Conservation (phyloP, 805 yeast genomes). For the Sungouiella thailandica region DNA sequence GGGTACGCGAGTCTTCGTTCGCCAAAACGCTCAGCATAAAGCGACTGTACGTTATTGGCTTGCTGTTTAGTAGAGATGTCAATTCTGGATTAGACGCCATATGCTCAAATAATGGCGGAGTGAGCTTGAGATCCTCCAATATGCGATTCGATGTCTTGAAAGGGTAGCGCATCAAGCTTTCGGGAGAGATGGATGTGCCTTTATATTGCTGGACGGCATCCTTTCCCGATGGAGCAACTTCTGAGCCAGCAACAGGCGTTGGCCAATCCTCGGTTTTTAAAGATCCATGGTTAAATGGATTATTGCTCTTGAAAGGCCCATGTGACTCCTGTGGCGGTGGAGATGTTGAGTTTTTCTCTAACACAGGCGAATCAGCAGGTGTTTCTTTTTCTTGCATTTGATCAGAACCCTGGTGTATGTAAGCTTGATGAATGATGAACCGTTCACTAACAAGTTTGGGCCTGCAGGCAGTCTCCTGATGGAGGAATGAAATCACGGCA, state of each 20-base stretch:
- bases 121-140: constrained; percentile 50
- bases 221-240: neutral
- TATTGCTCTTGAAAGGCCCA: constrained; percentile 10
- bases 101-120: constrained; percentile 11
- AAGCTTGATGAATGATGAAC: too few species aligned
- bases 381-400: too few species aligned
- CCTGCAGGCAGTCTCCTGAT: too few species aligned
- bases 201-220: constrained; percentile 1
- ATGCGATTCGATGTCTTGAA: constrained; percentile 67
- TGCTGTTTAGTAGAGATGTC: constrained; percentile 20
- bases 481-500: too few species aligned
- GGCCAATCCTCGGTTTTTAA: too few species aligned
- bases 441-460: too few species aligned
- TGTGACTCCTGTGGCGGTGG: too few species aligned
- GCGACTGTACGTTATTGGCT: constrained; percentile 35
- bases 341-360: too few species aligned
- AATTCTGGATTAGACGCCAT: neutral
- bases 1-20: constrained; percentile 13
- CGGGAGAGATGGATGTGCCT: constrained; percentile 11
- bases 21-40: constrained; percentile 12
- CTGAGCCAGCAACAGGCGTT: neutral
- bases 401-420: too few species aligned
- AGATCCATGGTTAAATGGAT: constrained; percentile 6
- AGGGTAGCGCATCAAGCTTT: constrained; percentile 17
- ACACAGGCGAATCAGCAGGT: too few species aligned